Base-by-base conservation (phyloP, 2,329 filamentous ascomycete species). In the Lecanoromycetidae sp. region DNA sequence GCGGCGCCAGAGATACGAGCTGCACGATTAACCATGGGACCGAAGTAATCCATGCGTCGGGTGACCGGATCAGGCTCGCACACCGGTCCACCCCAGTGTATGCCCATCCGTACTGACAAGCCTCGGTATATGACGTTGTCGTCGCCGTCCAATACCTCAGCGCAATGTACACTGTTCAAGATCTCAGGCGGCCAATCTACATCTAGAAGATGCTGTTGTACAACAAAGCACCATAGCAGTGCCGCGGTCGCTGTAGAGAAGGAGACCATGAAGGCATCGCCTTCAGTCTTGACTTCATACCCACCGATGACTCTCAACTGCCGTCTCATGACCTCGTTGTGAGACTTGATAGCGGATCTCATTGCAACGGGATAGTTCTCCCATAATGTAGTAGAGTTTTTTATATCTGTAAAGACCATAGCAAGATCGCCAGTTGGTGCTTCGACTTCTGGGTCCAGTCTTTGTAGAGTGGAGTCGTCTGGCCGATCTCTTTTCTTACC, bases 241-340 rank as follows among this genome's bases (percentile, higher is more conserved):
- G 91, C 91, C 7, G 88, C 91, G 1, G 91, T 96, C 2, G 91
- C 87, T 0, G 91, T 96, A 1, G 88, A 86, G 65, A 98, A 98
- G 8, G 90, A 94, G 26, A 98, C 91, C 88, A 98, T 96, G 60
- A 98, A 98, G 7, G 91, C 91, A 66, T 98, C 91, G 56, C 91
- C 91, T 85, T 98, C 91, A 15, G 91, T 98, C 73, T 98, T 98
- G 64, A 98, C 91, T 67, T 98, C 91, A 60, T 95, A 98, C 1
- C 91, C 91, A 60, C 91, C 91, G 57, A 95, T 93, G 53, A 88
- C 82, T 42, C 91, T 81, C 56, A 98, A 71, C 61, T 96, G 90
- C 47, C 91, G 78, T 55, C 91, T 83, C 82, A 98, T 94, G 37
- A 95, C 79, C 58, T 94, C 87, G 63, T 98, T 98, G 72, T 98